Percentiles rank a stretch among this genome's conserved stretches.
Evolutionary conservation across 345 rosid species (phyloP).

Genomic region (Populus alba): DNA sequence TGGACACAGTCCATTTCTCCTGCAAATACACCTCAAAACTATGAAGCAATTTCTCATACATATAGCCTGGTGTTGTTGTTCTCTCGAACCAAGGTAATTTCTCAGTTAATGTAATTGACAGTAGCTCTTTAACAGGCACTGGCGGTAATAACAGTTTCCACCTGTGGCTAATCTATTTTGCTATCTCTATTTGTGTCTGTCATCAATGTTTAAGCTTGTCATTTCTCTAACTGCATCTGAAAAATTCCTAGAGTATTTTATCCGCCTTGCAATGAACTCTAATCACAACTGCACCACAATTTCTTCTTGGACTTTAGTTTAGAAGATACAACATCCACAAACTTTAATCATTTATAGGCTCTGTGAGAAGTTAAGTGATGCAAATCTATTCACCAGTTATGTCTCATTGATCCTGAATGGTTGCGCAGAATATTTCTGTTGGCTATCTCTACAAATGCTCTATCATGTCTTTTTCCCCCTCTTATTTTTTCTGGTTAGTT

Average conservation of each 20-base stretch:
- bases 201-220: neutral
- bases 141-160: neutral
- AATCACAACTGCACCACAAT: neutral
- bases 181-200: neutral
- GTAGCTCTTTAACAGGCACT: neutral
- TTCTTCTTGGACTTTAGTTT: neutral
- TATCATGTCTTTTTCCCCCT: neutral
- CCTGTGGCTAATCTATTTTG: neutral
- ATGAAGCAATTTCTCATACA: conserved; percentile 91
- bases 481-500: neutral
- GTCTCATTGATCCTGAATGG: neutral
- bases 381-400: neutral
- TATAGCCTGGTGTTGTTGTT: conserved; percentile 83
- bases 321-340: neutral
- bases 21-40: conserved; percentile 79
- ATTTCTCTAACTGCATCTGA: conserved; percentile 5
- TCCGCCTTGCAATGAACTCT: neutral
- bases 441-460: neutral
- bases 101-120: conserved; percentile 7
- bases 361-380: neutral
- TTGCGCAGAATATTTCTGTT: neutral
- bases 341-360: neutral
- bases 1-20: conserved; percentile 95
- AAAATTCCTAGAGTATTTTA: neutral
- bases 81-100: conserved; percentile 82